Evolutionary conservation across 2,329 filamentous ascomycete genomes (phyloP).

Genomic region (Fusarium verticillioides): DNA sequence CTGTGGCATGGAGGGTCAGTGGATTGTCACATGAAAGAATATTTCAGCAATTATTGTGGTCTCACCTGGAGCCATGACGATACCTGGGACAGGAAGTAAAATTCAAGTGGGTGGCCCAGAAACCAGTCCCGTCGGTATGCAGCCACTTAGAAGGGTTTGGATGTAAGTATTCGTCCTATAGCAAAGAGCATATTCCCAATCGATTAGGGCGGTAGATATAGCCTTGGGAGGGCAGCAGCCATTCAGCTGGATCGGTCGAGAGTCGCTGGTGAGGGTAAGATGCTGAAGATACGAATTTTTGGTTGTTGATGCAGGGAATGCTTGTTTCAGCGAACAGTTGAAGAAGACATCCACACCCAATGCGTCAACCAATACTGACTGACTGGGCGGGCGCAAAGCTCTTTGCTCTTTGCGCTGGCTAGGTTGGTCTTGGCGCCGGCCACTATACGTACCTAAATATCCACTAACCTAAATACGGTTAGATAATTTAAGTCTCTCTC

Average conservation of each 20-base stretch:
- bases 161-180: constrained; percentile 14
- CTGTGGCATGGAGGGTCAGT: constrained; percentile 31
- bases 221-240: constrained; percentile 27
- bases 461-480: constrained; percentile 16
- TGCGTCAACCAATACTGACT: constrained; percentile 4
- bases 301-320: constrained; percentile 36
- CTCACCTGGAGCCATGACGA: constrained; percentile 46
- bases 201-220: constrained; percentile 29
- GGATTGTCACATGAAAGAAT: neutral
- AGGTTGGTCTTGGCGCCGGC: constrained; percentile 13
- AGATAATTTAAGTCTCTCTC: neutral
- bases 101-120: constrained; percentile 24
- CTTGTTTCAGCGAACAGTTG: constrained; percentile 17
- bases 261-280: constrained; percentile 11
- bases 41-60: neutral
- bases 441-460: neutral
- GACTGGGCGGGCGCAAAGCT: neutral
- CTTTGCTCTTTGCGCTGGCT: constrained; percentile 3
- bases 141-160: constrained; percentile 24
- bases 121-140: constrained; percentile 29
- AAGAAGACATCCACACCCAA: constrained; percentile 12
- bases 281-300: constrained; percentile 19
- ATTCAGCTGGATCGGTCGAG: constrained; percentile 29
- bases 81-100: constrained; percentile 22
- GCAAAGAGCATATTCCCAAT: constrained; percentile 40